These are phyloP conservation scores for Pichia sporocuriosa DNA, from an alignment of 805 yeast genomes.

Conservation along the genomic window DNA sequence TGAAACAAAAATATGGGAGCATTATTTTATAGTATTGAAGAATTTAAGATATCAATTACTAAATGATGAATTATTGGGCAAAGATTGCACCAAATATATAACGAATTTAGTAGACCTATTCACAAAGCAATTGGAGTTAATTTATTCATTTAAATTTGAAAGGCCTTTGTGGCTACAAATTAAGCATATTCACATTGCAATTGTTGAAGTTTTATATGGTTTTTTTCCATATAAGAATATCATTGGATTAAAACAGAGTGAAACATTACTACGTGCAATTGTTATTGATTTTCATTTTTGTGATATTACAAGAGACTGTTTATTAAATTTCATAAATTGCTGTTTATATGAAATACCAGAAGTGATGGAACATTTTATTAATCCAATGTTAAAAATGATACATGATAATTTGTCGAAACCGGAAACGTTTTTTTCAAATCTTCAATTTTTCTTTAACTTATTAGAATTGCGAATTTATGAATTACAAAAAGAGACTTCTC, in stretches of 20 bases:
- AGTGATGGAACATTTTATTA: conserved; percentile 60
- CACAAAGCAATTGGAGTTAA: conserved; percentile 53
- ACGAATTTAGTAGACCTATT: conserved; percentile 35
- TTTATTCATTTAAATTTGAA: conserved; percentile 37
- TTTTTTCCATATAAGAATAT: conserved; percentile 52
- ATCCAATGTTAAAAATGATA: conserved; percentile 62
- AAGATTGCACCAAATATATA: conserved; percentile 35
- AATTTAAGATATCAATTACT: conserved; percentile 68
- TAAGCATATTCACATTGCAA: conserved; percentile 60
- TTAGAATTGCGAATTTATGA: conserved; percentile 43
- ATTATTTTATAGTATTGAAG: conserved; percentile 57
- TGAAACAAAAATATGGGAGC: conserved; percentile 59
- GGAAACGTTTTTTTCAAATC: conserved; percentile 61
- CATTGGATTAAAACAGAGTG: conserved; percentile 53
- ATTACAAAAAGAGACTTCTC: neutral
- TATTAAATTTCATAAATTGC: conserved; percentile 66
- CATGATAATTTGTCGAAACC: conserved; percentile 70
- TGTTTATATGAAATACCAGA: conserved; percentile 78
- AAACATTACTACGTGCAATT: conserved; percentile 53
- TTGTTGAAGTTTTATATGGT: conserved; percentile 55
- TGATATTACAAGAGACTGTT: conserved; percentile 74
- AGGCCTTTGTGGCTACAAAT: conserved; percentile 38
- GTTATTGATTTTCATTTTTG: conserved; percentile 60
- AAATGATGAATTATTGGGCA: conserved; percentile 44
- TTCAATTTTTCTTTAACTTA: conserved; percentile 66